Percentiles rank a stretch among this genome's conserved stretches.
phyloP scores from a whole-genome alignment of 768 basidiomycete genomes.

The Trametopsis cervina region DNA sequence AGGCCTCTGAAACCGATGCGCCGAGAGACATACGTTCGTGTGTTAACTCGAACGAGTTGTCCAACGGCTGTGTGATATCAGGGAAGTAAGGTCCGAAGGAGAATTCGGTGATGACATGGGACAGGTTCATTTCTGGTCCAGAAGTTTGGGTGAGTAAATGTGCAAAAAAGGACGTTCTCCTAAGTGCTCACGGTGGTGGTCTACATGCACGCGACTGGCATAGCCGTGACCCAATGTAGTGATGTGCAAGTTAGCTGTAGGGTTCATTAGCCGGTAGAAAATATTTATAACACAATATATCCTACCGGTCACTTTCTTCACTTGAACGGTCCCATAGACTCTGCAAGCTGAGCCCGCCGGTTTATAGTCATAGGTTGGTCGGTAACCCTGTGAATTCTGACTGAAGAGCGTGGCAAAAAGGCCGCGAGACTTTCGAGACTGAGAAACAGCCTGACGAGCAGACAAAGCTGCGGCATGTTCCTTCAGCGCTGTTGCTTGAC shows the following conservation, averaged over 20 bases:
- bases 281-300: background rate
- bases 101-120: slow-evolving; percentile 94
- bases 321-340: slow-evolving; percentile 72
- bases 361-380: slow-evolving; percentile 68
- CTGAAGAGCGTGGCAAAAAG: slow-evolving; percentile 55
- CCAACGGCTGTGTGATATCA: slow-evolving; percentile 89
- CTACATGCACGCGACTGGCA: slow-evolving; percentile 77
- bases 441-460: slow-evolving; percentile 59
- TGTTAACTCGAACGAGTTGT: slow-evolving; percentile 78
- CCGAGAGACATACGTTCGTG: slow-evolving; percentile 47
- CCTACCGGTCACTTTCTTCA: slow-evolving; percentile 86
- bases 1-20: background rate
- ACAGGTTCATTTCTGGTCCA: slow-evolving; percentile 83
- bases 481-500: slow-evolving; percentile 72
- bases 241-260: slow-evolving; percentile 80
- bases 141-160: background rate
- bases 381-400: slow-evolving; percentile 39
- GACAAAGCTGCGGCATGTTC: slow-evolving; percentile 63
- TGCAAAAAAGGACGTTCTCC: background rate
- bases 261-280: background rate
- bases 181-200: slow-evolving; percentile 71
- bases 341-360: slow-evolving; percentile 74
- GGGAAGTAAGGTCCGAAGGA: slow-evolving; percentile 97
- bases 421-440: slow-evolving; percentile 71
- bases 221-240: slow-evolving; percentile 97